Conservation (phyloP, 768 basidiomycete species). For the Mycena metata region DNA sequence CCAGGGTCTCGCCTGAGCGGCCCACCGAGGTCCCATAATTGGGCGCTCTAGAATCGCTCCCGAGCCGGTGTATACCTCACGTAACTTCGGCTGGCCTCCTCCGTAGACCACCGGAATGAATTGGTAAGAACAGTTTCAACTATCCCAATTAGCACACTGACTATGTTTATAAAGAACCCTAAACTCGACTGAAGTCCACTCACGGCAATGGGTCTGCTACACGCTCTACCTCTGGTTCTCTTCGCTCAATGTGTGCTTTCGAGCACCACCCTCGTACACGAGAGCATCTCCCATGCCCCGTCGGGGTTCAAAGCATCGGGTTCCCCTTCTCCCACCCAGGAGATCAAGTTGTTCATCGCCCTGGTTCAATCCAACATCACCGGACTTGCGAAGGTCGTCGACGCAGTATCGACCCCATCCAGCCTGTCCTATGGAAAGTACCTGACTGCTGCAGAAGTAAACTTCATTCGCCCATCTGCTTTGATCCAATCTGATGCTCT, state of each 20-base stretch:
- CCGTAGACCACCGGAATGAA: no score
- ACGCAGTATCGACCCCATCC: conserved; percentile 20
- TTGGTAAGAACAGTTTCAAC: not conserved
- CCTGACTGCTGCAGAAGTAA: conserved; percentile 19
- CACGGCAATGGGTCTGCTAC: conserved; percentile 3
- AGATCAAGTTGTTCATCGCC: conserved; percentile 19
- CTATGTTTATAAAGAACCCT: not conserved
- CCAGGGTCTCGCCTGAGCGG: not conserved
- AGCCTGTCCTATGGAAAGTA: conserved; percentile 22
- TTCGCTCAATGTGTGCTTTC: conserved; percentile 3
- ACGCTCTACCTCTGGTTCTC: not conserved
- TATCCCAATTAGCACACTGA: conserved; percentile 2
- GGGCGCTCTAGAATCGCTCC: not conserved
- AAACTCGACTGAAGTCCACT: not conserved
- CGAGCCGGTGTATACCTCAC: not conserved
- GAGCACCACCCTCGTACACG: conserved; percentile 20
- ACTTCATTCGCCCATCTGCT: not conserved
- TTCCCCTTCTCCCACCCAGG: conserved; percentile 15
- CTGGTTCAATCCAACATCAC: conserved; percentile 19
- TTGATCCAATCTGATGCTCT: not conserved
- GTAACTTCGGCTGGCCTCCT: no score
- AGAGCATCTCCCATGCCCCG: conserved; percentile 18
- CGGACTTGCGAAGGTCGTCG: conserved; percentile 17
- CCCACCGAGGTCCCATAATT: not conserved
- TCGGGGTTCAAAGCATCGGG: conserved; percentile 12